Evolutionary conservation across 148 eudicot genomes (phyloP), one percentile per base, ranked within the genome.

Genomic region (Diospyros kaki): DNA sequence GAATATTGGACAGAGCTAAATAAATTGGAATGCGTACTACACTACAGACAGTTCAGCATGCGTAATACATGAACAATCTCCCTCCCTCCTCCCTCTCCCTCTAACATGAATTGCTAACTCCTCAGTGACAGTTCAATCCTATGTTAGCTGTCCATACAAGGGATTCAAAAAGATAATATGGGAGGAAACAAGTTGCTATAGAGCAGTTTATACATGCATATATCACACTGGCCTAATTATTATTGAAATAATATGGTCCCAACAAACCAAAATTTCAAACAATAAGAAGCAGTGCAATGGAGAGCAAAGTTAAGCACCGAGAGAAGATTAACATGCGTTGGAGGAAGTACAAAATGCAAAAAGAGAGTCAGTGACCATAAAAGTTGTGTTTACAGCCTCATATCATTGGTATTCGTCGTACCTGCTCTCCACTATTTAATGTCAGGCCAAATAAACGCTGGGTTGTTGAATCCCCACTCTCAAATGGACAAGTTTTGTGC

Each of bases 401-500:
- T 69, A 52, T 72, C 13, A 76, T 48, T 58, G 41, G n/a, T 39
- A 54, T 75, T 65, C 40, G 13, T 69, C 58, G 68, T 85, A 85
- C 92, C 92, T 84, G 86, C 67, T 86, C 87, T 60, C 87, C 87
- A 58, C 68, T 72, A 69, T 89, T 90, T 68, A 80, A 61, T 58
- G 92, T 89, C 78, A 89, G 85, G 81, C 79, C 84, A 80, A 86
- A 89, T 58, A 86, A 71, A 62, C 87, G 90, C 63, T 83, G 82
- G 43, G 73, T 64, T 77, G 80, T 86, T 61, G 78, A 74, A 76
- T 81, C 88, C 67, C 72, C 75, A 79, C 84, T 87, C 73, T 77
- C 80, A 48, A 89, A 67, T 39, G 87, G 86, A 73, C 72, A 82
- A 74, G 79, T 75, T 68, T 52, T 78, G 46, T 74, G 73, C 41